A percentile compares a stretch with the other conserved stretches of the same genome.
phyloP scores from a whole-genome alignment of 1,284 basidiomycete genomes.

The Apiotrichum akiyoshidainum region DNA sequence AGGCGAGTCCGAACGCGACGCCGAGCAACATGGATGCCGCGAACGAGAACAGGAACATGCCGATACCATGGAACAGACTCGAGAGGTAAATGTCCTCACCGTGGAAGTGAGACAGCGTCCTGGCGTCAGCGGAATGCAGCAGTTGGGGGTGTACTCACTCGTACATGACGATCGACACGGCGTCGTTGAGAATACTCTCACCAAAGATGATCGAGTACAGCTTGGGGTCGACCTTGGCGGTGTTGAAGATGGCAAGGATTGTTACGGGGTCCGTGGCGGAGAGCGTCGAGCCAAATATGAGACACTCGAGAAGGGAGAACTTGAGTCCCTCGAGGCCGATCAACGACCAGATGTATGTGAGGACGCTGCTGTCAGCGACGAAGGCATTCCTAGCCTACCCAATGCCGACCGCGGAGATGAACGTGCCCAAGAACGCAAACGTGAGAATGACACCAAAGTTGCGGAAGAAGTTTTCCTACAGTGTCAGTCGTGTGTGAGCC shows the following conservation, averaged over 20 bases:
- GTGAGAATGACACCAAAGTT: constrained; percentile 96
- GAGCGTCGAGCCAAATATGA: constrained; percentile 93
- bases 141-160: constrained; percentile 54
- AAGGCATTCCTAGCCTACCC: constrained; percentile 59
- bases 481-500: constrained; percentile 4
- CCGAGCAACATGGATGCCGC: constrained; percentile 90
- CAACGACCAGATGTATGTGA: constrained; percentile 92
- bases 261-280: constrained; percentile 98
- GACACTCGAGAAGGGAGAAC: constrained; percentile 80
- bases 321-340: constrained; percentile 79
- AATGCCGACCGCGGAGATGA: constrained; percentile 92
- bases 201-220: constrained; percentile 98
- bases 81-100: constrained; percentile 76
- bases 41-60: constrained; percentile 95
- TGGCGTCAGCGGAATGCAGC: constrained; percentile 52
- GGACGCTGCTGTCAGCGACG: constrained; percentile 56
- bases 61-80: constrained; percentile 90
- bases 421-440: constrained; percentile 95
- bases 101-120: constrained; percentile 84
- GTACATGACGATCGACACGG: constrained; percentile 99
- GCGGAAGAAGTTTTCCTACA: constrained; percentile 91
- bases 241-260: constrained; percentile 97
- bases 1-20: constrained; percentile 79
- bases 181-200: constrained; percentile 95
- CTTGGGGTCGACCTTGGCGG: constrained; percentile 97